Conservation (phyloP, 2,329 filamentous ascomycete species). For the Sclerotinia minor region DNA sequence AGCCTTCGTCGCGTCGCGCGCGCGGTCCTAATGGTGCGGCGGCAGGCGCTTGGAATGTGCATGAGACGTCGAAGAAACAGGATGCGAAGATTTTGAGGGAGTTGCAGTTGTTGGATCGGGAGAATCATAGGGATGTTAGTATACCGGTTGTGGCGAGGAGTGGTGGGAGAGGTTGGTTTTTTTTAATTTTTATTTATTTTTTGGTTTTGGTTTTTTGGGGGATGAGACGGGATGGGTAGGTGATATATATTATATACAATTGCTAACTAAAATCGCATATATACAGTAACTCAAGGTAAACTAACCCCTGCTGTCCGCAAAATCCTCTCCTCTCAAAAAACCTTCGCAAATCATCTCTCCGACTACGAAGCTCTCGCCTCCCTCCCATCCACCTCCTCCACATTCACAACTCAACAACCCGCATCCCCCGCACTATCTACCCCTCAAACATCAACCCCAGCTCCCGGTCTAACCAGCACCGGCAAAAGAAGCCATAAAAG, state of each 20-base stretch:
- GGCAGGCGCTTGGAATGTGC: conserved; percentile 37
- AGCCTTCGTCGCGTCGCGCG: conserved; percentile 62
- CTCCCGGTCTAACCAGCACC: conserved; percentile 33
- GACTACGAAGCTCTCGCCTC: conserved; percentile 67
- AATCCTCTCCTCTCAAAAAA: conserved; percentile 78
- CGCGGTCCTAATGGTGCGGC: conserved; percentile 52
- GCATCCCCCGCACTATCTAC: conserved; percentile 34
- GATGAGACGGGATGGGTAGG: background rate
- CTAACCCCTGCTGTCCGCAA: conserved; percentile 61
- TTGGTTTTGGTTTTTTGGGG: background rate
- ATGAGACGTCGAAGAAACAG: conserved; percentile 77
- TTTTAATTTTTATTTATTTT: no score
- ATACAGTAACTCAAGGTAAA: conserved; percentile 39
- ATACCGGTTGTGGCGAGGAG: conserved; percentile 64
- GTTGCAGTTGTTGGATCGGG: conserved; percentile 77
- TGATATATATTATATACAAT: background rate
- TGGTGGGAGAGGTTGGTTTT: conserved; percentile 40
- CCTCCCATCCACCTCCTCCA: conserved; percentile 45
- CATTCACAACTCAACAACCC: conserved; percentile 32
- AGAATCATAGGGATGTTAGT: conserved; percentile 71
- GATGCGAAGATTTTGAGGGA: conserved; percentile 80
- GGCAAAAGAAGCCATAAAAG: conserved; percentile 30
- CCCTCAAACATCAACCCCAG: conserved; percentile 26
- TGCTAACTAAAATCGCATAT: conserved; percentile 5
- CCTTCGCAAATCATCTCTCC: conserved; percentile 78